phyloP scores from a whole-genome alignment of 129 eudicot genomes.

The Kitagawia praeruptora region DNA sequence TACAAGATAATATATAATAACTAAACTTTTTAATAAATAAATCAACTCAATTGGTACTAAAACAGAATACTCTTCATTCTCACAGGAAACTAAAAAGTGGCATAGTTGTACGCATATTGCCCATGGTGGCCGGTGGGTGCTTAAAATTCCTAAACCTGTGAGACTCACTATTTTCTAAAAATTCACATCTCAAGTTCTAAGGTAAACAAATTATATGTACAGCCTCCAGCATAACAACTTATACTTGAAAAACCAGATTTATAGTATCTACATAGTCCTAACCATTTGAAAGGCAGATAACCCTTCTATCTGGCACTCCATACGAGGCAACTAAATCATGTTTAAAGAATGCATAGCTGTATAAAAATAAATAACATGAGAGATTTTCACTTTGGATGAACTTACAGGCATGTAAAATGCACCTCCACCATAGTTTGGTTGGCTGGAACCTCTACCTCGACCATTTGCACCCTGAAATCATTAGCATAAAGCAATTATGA shows the following conservation, averaged over 20 bases:
- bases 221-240: background rate
- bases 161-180: background rate
- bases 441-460: slow-evolving; percentile 39
- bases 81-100: background rate
- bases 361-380: background rate
- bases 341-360: background rate
- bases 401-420: slow-evolving; percentile 90
- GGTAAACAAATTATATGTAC: background rate
- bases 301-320: background rate
- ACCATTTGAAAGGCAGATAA: background rate
- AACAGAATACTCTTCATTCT: background rate
- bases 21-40: background rate
- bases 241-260: background rate
- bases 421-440: slow-evolving; percentile 59
- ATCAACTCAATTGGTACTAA: background rate
- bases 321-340: background rate
- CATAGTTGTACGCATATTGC: background rate
- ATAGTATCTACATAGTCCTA: background rate
- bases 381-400: slow-evolving; percentile 2
- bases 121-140: background rate
- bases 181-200: background rate
- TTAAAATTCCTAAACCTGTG: background rate
- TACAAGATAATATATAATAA: background rate
- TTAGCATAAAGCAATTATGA: slow-evolving; percentile 14
- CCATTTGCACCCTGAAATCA: slow-evolving; percentile 39